Evolutionary conservation across 192 early-diverging fungal species (phyloP).

Genomic region (Backusella australiensis): DNA sequence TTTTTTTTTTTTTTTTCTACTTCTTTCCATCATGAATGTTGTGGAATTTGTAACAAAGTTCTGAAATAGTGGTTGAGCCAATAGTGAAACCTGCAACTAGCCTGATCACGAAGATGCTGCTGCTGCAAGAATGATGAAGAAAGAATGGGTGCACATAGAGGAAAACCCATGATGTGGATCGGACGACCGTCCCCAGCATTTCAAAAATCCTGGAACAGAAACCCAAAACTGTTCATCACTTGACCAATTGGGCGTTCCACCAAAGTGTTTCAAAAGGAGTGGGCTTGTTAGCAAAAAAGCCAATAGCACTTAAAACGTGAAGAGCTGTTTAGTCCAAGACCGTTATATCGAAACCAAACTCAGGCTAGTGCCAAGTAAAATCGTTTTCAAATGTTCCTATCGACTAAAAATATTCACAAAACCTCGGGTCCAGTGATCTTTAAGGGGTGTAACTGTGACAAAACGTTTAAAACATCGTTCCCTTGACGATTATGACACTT

Average conservation of each 20-base stretch:
- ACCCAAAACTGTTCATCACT: constrained; percentile 76
- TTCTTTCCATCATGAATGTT: constrained; percentile 59
- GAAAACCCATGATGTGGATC: constrained; percentile 88
- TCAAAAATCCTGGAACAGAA: constrained; percentile 83
- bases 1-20: constrained; percentile 1
- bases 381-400: constrained; percentile 67
- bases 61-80: constrained; percentile 56
- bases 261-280: constrained; percentile 48
- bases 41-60: constrained; percentile 80
- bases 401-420: constrained; percentile 69
- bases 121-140: constrained; percentile 3
- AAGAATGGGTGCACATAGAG: constrained; percentile 31
- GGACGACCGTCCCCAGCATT: constrained; percentile 68
- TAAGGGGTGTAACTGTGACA: not conserved
- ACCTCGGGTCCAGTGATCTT: constrained; percentile 39
- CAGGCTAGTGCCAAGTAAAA: constrained; percentile 67
- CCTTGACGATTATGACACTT: not conserved
- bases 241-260: constrained; percentile 69
- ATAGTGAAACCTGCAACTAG: constrained; percentile 35
- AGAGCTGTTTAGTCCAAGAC: constrained; percentile 68
- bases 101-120: constrained; percentile 49
- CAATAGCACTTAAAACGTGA: constrained; percentile 69
- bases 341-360: constrained; percentile 64
- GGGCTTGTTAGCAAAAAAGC: constrained; percentile 42
- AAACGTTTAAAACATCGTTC: constrained; percentile 23